Base-by-base conservation (phyloP, 192 early-diverging fungal species). In the Gryganskiella cystojenkinii region DNA sequence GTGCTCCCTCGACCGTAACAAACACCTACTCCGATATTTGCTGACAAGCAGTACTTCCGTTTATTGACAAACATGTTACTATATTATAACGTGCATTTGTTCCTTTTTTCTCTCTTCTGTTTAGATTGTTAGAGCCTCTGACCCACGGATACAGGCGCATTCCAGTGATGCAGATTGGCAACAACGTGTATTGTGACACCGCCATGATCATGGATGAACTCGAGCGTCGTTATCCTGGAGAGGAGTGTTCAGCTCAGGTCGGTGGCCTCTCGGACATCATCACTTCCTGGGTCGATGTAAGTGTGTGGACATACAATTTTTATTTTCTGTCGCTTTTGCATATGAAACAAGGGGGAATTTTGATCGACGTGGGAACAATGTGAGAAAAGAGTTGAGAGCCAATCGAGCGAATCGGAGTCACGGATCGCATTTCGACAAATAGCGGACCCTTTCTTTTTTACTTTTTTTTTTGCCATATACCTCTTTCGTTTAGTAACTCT, bases 91-190 rank as follows among this genome's bases (percentile, higher is more conserved):
- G 3, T 4, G 30, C 43, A 45, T 24, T 20, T 5, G 20, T 56
- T 27, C 27, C 1, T 54, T 27, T 45, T 55, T 56, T 55, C 17
- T 37, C 62, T 63, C 8, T 3, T 35, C 15, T 35, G 7, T 35
- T 28, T 34, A 80, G 79, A 44, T 53, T 80, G 15, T 37, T 82
- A 6, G 65, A 80, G 44, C 64, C 60, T 19, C 63, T 86, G 44
- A 53, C 81, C 11, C 76, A 82, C 42, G 80, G 80, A n/a, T 85
- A 82, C 56, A 47, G 84, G 27, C 75, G 84, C 5, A 83, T 86
- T 11, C 84, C 84, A 0, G 67, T 86, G 8, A 64, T 86, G 53
- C 81, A 85, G 52, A 83, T 86, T 22, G 84, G 83, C 19, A 65
- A 67, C 33, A 68, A 86, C 42, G 50, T 86, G 9, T 86, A 66